Evolutionary conservation across 176 grass and related monocot species (phyloP), one percentile per base, ranked within the genome.

Genomic region (Cenchrus fungigraminus): DNA sequence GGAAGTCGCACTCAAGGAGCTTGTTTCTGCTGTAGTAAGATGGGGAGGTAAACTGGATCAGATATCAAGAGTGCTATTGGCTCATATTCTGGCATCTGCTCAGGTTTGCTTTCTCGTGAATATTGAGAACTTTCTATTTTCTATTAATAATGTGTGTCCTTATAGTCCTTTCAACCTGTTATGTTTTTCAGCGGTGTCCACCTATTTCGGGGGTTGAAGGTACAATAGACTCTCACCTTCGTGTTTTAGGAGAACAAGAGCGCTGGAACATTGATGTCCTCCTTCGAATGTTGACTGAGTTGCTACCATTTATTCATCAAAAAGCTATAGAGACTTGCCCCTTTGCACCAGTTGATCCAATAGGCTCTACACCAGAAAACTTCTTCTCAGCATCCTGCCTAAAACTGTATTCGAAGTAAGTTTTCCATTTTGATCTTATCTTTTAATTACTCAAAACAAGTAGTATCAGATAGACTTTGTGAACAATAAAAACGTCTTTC

Each of bases 1-100:
- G 59, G 93, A 98, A 82, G 89, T 87, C 78, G 72, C 93, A 45
- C 89, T 98, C 55, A 95, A 86, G 88, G 86, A 95, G 73, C 96
- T 98, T 82, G 86, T 95, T 88, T 89, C 93, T 67, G 96, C 91
- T 83, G 77, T 94, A 68, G 91, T 94, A 92, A 95, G 82, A 65
- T 98, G 96, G 96, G 91, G 93, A 84, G 88, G 81, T 87, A 94
- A 98, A 98, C 87, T 98, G 80, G 91, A 94, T 89, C 93, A 98
- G 86, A 90, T 98, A 86, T 87, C 85, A 80, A 89, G 88, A 25
- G 93, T 95, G 14, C 82, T 95, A 83, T 90, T 98, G 15, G 82
- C 86, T 68, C 87, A 98, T 87, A 87, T 98, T 65, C 83, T 98
- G 67, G 88, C 86, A 77, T 94, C 96, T 85, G 93, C 89, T 92